These are phyloP conservation scores for Escovopsis sp. DNA, from an alignment of 2,329 filamentous ascomycete species.

Conservation along the genomic window DNA sequence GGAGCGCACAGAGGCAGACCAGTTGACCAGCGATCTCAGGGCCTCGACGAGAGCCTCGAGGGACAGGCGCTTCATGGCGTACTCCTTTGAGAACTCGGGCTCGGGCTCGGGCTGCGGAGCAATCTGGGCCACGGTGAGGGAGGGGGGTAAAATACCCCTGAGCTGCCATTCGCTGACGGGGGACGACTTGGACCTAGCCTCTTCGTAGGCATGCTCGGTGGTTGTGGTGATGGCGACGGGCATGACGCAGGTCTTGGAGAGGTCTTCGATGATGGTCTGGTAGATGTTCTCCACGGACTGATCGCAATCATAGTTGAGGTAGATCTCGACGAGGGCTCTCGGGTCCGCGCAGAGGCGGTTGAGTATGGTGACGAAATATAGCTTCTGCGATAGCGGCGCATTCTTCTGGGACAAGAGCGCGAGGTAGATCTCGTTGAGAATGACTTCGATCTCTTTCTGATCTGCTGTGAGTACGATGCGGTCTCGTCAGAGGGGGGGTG, in stretches of 20 bases:
- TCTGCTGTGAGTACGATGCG: conserved; percentile 12
- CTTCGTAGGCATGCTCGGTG: conserved; percentile 79
- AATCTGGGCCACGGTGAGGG: conserved; percentile 68
- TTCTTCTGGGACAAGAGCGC: conserved; percentile 78
- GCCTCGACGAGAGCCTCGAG: conserved; percentile 82
- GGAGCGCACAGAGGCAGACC: conserved; percentile 55
- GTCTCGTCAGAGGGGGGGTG: background rate
- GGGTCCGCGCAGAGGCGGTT: conserved; percentile 76
- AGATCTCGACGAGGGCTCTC: conserved; percentile 80
- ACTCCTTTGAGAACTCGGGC: conserved; percentile 69
- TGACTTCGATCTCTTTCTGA: conserved; percentile 93
- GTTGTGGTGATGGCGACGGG: conserved; percentile 59
- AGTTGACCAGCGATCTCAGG: conserved; percentile 78
- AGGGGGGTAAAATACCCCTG: conserved; percentile 71
- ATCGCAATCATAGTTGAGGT: conserved; percentile 97
- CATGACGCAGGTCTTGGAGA: conserved; percentile 73
- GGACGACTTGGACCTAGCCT: conserved; percentile 50
- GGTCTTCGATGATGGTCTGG: conserved; percentile 83
- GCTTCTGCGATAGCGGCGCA: conserved; percentile 79
- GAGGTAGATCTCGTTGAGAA: conserved; percentile 93
- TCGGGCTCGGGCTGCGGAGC: conserved; percentile 44
- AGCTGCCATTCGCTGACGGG: conserved; percentile 68
- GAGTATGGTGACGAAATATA: conserved; percentile 77
- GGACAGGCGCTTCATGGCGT: conserved; percentile 78
- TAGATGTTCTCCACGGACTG: conserved; percentile 94